Evolutionary conservation across 2,329 filamentous ascomycete genomes (phyloP), one percentile per base, ranked within the genome.

Genomic region (Alternaria conjuncta): DNA sequence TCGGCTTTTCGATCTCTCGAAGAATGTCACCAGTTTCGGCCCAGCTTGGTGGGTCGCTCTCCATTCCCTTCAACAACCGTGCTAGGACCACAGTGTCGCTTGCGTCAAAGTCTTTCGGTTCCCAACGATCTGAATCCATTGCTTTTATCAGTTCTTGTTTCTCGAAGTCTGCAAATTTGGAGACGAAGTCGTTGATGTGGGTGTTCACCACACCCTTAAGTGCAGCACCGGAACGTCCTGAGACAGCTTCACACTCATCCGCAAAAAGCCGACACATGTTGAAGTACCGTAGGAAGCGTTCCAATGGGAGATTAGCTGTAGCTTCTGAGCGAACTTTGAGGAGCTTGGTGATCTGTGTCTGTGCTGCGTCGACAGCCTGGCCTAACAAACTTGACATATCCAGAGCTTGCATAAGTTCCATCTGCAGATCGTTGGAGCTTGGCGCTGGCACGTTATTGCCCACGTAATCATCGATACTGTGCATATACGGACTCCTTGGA

Each of bases 191-290:
- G 71, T 88, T 91, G 77, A 96, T 95, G 68, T 96, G 93, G 28
- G 86, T 86, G 70, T 95, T 94, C 63, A 96, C 91, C 30, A 94
- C 87, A 18, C 87, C 92, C 80, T 95, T 95, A 6, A 96, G 82
- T 2, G 89, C 84, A 3, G 89, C 90, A 9, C 92, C 92, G 63
- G 92, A 92, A 60, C 92, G 87, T 1, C 93, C 92, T 21, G 92
- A 95, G 20, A 96, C 89, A 15, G 92, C 90, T 79, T 96, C 93
- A 74, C 93, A 96, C 77, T 96, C 93, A 65, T 94, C 93, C 50
- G 92, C 91, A 78, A 96, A 96, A 60, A 93, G 87, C 8, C 93
- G 84, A 72, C 95, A 96, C 32, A 96, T 85, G 1, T 88, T 92
- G 71, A 95, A 94, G 78, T 96, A 96, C 41, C 93, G 88, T 46